Evolutionary conservation across 2,329 filamentous ascomycete species (phyloP).

Genomic region (Parastagonospora nodorum): DNA sequence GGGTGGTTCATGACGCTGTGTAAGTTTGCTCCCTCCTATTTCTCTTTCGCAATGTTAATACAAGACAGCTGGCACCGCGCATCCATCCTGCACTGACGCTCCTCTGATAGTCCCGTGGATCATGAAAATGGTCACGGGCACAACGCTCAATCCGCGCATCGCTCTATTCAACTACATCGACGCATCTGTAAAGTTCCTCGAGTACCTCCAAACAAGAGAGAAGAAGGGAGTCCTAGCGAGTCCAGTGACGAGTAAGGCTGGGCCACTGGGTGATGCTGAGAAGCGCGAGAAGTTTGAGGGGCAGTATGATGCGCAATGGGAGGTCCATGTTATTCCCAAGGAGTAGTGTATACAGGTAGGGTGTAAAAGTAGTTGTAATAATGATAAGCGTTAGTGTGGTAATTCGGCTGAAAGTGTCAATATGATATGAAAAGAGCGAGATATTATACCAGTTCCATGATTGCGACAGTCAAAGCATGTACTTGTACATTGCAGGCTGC

Average conservation of each 20-base stretch:
- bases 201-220: conserved; percentile 50
- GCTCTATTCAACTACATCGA: conserved; percentile 66
- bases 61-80: conserved; percentile 48
- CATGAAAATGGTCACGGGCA: conserved; percentile 65
- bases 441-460: too few species aligned
- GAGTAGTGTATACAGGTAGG: too few species aligned
- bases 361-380: too few species aligned
- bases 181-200: conserved; percentile 62
- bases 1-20: conserved; percentile 54
- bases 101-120: conserved; percentile 67
- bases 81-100: conserved; percentile 70
- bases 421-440: too few species aligned
- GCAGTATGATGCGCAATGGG: conserved; percentile 45
- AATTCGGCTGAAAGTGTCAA: too few species aligned
- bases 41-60: conserved; percentile 1
- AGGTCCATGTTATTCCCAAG: conserved; percentile 49
- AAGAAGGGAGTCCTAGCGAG: conserved; percentile 57
- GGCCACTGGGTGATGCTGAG: conserved; percentile 36
- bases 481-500: too few species aligned
- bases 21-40: conserved; percentile 10
- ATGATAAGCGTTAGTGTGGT: too few species aligned
- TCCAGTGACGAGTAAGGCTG: conserved; percentile 50
- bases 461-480: too few species aligned
- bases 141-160: conserved; percentile 61
- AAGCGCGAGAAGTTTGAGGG: conserved; percentile 33